Base-by-base conservation (phyloP, 305 asterid genomes). In the Fraxinus sp. region DNA sequence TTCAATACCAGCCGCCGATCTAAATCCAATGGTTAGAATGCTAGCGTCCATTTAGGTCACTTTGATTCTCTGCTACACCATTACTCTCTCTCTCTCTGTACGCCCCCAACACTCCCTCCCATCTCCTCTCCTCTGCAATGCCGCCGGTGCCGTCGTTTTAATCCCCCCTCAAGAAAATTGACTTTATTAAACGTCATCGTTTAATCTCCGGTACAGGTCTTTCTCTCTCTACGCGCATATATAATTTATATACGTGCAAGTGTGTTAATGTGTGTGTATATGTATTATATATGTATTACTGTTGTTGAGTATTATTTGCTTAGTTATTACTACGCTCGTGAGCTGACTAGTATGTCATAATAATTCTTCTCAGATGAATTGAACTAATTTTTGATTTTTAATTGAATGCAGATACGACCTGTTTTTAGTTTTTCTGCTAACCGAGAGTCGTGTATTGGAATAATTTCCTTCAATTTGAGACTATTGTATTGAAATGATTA, bases 21-120 rank as follows among this genome's bases (percentile, higher is more conserved):
- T 8, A 39, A 37, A 93, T 92, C 87, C 26, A 14, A 90, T 90
- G 97, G 92, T 41, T 33, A 5, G 3, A 13, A 85, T 49, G 52
- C 78, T 70, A 83, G 81, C 83, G 76, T 83, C 83, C 85, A 59
- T 83, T 73, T 75, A 85, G 89, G 84, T 86, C 86, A 77, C 79
- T 83, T 72, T 83, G 87, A 81, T 84, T 85, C 88, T 87, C 80
- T 85, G 90, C 83, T 88, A 80, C 91, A 89, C 92, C 84, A 80
- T 76, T 89, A 18, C 76, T 66, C 62, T 73, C 84, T 64, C 84
- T 64, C 79, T 78, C 55, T 46, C 1, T 43, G n/a, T 55, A 24
- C 75, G 26, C 7, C 78, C 55, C 46, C 86, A 0, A 16, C 41
- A 16, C 84, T 75, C 28, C 72, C 79, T 28, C 73, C 28, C 64